These are phyloP conservation scores for Pichia sp. DNA, from an alignment of 1,139 yeast species.

Conservation along the genomic window DNA sequence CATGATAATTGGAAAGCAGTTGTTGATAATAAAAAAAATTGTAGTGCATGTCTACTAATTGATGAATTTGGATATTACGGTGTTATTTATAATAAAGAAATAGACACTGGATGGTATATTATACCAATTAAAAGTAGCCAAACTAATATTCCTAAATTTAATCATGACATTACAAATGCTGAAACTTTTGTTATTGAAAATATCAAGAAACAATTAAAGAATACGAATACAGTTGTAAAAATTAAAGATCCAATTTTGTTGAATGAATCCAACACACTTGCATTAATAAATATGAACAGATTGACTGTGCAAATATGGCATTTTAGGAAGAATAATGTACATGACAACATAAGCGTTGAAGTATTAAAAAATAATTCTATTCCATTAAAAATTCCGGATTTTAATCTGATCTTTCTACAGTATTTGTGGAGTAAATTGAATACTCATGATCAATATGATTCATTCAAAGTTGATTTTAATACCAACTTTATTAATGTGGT, in stretches of 20 bases:
- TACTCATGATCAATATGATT: too few species aligned
- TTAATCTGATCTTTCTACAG: conserved; percentile 16
- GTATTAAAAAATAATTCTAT: conserved; percentile 13
- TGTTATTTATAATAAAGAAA: conserved; percentile 6
- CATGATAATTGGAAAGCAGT: conserved; percentile 7
- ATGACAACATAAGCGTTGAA: conserved; percentile 15
- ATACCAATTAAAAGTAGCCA: conserved; percentile 14
- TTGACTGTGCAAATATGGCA: conserved; percentile 23
- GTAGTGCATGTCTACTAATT: conserved; percentile 16
- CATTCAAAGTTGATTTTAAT: too few species aligned
- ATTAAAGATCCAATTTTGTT: conserved; percentile 18
- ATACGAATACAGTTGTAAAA: conserved; percentile 6
- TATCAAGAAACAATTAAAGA: background rate
- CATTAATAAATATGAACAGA: conserved; percentile 18
- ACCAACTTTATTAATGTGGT: too few species aligned
- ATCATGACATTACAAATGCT: conserved; percentile 2
- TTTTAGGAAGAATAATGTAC: background rate
- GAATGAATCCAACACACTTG: conserved; percentile 13
- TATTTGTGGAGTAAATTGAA: conserved; percentile 13
- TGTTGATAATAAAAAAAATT: conserved; percentile 2
- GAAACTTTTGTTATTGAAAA: background rate
- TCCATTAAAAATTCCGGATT: conserved; percentile 18
- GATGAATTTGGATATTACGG: conserved; percentile 23
- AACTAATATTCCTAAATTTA: background rate
- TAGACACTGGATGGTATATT: conserved; percentile 13